Conservation (phyloP, 352 stramenopile genomes). For the Globisporangium abappressorium region DNA sequence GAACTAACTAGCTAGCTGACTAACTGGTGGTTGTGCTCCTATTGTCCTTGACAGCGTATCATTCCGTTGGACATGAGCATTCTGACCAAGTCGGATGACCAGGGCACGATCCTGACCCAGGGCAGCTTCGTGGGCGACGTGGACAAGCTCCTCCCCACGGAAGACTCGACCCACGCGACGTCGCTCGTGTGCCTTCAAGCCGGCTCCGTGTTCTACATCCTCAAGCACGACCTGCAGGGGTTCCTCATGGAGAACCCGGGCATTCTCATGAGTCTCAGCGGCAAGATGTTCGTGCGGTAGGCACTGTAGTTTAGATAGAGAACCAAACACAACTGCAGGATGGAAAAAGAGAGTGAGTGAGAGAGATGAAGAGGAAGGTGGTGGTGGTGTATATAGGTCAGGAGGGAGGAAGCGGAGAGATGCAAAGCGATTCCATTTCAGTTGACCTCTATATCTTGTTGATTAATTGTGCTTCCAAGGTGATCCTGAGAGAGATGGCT, state of each 20-base stretch:
- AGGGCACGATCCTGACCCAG: constrained; percentile 45
- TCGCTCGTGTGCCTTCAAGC: constrained; percentile 54
- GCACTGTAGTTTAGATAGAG: constrained; percentile 5
- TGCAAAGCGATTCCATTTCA: constrained; percentile 1
- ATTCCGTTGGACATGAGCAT: constrained; percentile 57
- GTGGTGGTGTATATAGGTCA: background rate
- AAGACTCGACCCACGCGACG: constrained; percentile 55
- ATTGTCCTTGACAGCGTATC: constrained; percentile 32
- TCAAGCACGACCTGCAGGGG: constrained; percentile 63
- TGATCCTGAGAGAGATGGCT: background rate
- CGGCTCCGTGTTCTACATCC: constrained; percentile 57
- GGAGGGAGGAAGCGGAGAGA: background rate
- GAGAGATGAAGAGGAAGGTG: background rate
- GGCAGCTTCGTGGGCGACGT: constrained; percentile 71
- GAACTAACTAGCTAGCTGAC: constrained; percentile 6
- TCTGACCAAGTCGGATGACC: constrained; percentile 36
- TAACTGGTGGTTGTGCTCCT: constrained; percentile 8
- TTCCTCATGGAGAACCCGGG: constrained; percentile 76
- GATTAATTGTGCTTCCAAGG: background rate
- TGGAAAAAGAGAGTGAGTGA: background rate
- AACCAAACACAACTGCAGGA: constrained; percentile 1
- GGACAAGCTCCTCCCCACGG: constrained; percentile 52
- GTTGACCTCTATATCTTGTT: background rate
- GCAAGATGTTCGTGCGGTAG: constrained; percentile 48
- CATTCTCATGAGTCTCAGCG: constrained; percentile 71